Conservation (phyloP, 1,139 yeast species). For the Pichia sp. region DNA sequence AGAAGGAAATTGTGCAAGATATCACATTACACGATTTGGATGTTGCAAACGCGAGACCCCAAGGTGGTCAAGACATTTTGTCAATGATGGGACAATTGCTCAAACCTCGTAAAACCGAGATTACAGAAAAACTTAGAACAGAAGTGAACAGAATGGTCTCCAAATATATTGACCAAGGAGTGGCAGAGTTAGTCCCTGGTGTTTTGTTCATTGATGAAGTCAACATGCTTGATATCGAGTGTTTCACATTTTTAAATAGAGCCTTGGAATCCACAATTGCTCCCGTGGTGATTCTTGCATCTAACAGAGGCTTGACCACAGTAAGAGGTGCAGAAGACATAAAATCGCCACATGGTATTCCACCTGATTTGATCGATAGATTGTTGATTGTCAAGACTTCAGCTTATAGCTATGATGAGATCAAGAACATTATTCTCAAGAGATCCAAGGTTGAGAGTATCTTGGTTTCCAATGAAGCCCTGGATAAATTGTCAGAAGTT, state of each 20-base stretch:
- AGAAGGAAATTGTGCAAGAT: slow-evolving; percentile 96
- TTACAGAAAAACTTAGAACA: slow-evolving; percentile 86
- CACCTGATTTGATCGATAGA: slow-evolving; percentile 90
- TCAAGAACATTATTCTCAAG: slow-evolving; percentile 73
- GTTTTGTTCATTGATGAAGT: slow-evolving; percentile 97
- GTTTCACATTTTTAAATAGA: slow-evolving; percentile 88
- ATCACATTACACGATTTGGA: slow-evolving; percentile 95
- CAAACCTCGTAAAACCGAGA: slow-evolving; percentile 97
- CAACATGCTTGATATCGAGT: slow-evolving; percentile 94
- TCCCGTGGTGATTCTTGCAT: slow-evolving; percentile 91
- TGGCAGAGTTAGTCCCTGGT: slow-evolving; percentile 97
- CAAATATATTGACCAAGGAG: slow-evolving; percentile 94
- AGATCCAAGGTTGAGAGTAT: slow-evolving; percentile 75
- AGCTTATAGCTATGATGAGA: slow-evolving; percentile 81
- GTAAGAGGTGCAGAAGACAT: slow-evolving; percentile 89
- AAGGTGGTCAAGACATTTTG: slow-evolving; percentile 97
- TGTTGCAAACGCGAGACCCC: slow-evolving; percentile 94
- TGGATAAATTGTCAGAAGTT: slow-evolving; percentile 64
- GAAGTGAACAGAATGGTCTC: slow-evolving; percentile 96
- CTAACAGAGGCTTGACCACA: slow-evolving; percentile 89
- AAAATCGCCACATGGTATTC: slow-evolving; percentile 93
- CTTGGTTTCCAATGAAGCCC: slow-evolving; percentile 59
- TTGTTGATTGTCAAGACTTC: slow-evolving; percentile 85
- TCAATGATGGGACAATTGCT: slow-evolving; percentile 98
- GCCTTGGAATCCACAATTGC: slow-evolving; percentile 91